These are phyloP conservation scores for Musa itinerans DNA, from an alignment of 176 grass and related monocot species.

Conservation along the genomic window DNA sequence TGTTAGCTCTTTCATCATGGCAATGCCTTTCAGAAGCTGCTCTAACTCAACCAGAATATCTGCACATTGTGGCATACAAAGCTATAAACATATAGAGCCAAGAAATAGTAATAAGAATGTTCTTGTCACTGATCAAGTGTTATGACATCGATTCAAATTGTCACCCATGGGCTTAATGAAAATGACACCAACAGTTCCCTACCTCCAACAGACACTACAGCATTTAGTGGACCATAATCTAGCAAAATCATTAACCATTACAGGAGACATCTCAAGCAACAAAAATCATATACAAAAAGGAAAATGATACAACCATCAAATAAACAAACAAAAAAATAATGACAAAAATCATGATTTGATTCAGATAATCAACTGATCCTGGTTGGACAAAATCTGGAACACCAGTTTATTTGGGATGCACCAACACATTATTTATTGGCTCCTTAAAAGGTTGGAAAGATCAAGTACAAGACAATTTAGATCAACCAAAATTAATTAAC, in stretches of 20 bases:
- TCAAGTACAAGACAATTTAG: too few species aligned
- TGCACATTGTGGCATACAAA: conserved; percentile 22
- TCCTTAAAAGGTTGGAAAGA: too few species aligned
- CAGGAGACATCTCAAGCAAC: too few species aligned
- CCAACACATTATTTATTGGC: too few species aligned
- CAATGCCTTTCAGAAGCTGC: conserved; percentile 85
- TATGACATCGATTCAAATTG: background rate
- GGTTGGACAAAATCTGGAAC: too few species aligned
- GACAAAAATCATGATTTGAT: background rate
- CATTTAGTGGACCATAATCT: too few species aligned
- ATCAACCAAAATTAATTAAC: too few species aligned
- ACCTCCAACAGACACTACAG: too few species aligned
- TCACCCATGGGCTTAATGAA: background rate
- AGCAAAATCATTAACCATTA: too few species aligned
- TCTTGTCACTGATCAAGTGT: background rate
- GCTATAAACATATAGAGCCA: conserved; percentile 5
- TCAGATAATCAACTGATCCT: too few species aligned
- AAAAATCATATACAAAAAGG: background rate
- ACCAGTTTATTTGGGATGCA: too few species aligned
- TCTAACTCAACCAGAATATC: conserved; percentile 70
- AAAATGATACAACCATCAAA: background rate
- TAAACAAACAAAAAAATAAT: background rate
- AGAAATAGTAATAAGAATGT: background rate
- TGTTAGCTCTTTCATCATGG: conserved; percentile 99
- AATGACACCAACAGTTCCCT: too few species aligned